These are phyloP conservation scores for Pythium dissotocum DNA, from an alignment of 352 stramenopile species.

Conservation along the genomic window DNA sequence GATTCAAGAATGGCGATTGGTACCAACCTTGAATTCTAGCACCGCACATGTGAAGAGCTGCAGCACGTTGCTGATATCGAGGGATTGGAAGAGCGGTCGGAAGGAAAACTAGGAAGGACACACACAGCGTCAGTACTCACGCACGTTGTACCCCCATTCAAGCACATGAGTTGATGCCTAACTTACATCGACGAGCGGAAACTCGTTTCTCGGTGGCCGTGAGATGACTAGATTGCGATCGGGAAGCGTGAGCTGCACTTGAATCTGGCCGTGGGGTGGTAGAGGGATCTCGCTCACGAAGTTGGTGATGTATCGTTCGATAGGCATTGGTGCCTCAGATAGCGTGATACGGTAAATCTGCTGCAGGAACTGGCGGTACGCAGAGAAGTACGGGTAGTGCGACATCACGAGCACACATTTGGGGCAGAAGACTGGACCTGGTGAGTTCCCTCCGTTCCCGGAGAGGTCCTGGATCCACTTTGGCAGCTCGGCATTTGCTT, in stretches of 20 bases:
- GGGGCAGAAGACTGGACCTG: constrained; percentile 84
- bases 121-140: not conserved
- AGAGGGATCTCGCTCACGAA: constrained; percentile 96
- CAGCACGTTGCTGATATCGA: constrained; percentile 93
- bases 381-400: constrained; percentile 95
- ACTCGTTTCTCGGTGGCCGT: constrained; percentile 88
- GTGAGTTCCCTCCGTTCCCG: constrained; percentile 38
- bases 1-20: not conserved
- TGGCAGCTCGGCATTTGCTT: constrained; percentile 51
- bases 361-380: constrained; percentile 95
- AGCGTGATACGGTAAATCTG: constrained; percentile 86
- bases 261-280: constrained; percentile 89
- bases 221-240: constrained; percentile 87
- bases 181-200: constrained; percentile 89
- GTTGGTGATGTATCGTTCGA: constrained; percentile 97
- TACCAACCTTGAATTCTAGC: constrained; percentile 83
- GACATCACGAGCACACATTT: constrained; percentile 94
- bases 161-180: not conserved
- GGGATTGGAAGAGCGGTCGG: constrained; percentile 89
- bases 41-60: constrained; percentile 90
- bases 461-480: constrained; percentile 78
- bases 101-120: constrained; percentile 85
- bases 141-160: not conserved
- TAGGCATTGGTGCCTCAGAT: constrained; percentile 90
- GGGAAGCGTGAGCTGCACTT: constrained; percentile 89